Evolutionary conservation across 129 eudicot species (phyloP).

Genomic region (Oenanthe sinensis): DNA sequence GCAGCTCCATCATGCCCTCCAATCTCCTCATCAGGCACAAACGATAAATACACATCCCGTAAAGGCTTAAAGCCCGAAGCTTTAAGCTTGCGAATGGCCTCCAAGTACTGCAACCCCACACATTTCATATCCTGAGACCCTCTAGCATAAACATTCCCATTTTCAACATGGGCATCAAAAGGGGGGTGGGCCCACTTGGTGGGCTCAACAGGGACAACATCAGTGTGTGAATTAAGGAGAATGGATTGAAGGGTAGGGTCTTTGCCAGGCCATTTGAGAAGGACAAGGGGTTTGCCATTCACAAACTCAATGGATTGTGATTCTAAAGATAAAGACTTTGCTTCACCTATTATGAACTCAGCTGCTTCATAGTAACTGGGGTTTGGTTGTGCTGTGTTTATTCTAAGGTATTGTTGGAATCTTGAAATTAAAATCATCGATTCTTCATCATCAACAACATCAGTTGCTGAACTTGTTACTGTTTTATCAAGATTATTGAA

Average conservation of each 20-base stretch:
- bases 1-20: conserved; percentile 88
- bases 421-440: conserved; percentile 38
- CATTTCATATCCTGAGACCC: conserved; percentile 99
- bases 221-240: conserved; percentile 86
- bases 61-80: conserved; percentile 46
- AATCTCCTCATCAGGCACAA: conserved; percentile 93
- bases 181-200: conserved; percentile 71
- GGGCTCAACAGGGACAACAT: conserved; percentile 79
- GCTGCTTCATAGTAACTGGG: conserved; percentile 66
- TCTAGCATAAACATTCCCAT: conserved; percentile 60
- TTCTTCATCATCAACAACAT: conserved; percentile 11
- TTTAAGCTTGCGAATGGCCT: conserved; percentile 74
- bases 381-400: conserved; percentile 78
- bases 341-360: conserved; percentile 61
- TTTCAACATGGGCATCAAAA: conserved; percentile 38
- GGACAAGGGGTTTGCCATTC: conserved; percentile 52
- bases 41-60: conserved; percentile 57
- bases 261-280: conserved; percentile 79
- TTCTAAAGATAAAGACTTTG: conserved; percentile 63
- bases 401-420: conserved; percentile 69
- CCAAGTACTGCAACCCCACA: conserved; percentile 87
- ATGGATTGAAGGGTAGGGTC: conserved; percentile 52
- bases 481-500: background rate
- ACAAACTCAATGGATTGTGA: conserved; percentile 55
- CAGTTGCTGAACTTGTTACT: background rate